These are phyloP conservation scores for Vickermania spadyakhi DNA, from an alignment of 208 protist genomes.

Conservation along the genomic window DNA sequence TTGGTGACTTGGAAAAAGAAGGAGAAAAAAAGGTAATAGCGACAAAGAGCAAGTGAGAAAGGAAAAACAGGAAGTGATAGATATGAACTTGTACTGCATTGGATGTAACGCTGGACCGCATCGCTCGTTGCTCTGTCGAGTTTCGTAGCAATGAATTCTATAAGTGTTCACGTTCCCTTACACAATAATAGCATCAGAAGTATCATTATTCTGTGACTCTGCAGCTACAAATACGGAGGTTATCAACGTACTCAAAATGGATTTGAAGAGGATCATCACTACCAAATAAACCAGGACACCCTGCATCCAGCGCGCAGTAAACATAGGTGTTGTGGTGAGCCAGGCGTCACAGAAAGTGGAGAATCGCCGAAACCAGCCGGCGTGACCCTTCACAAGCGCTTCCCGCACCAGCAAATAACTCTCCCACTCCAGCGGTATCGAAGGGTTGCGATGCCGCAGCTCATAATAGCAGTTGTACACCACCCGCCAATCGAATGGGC, in stretches of 20 bases:
- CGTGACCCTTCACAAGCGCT: slow-evolving; percentile 46
- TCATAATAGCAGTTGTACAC: slow-evolving; percentile 88
- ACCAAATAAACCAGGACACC: slow-evolving; percentile 40
- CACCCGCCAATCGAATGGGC: slow-evolving; percentile 83
- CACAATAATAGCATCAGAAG: not conserved
- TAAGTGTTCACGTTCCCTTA: too few species aligned
- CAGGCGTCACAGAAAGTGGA: slow-evolving; percentile 78
- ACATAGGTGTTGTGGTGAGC: slow-evolving; percentile 52
- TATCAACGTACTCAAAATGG: slow-evolving; percentile 17
- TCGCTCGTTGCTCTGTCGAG: too few species aligned
- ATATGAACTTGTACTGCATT: too few species aligned
- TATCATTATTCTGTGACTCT: not conserved
- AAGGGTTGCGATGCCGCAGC: slow-evolving; percentile 50
- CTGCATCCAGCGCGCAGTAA: slow-evolving; percentile 37
- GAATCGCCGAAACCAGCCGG: slow-evolving; percentile 50
- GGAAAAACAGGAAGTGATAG: too few species aligned
- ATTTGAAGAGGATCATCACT: slow-evolving; percentile 46
- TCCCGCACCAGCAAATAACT: slow-evolving; percentile 69
- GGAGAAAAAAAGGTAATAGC: not conserved
- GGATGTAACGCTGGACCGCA: too few species aligned
- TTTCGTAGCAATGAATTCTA: too few species aligned
- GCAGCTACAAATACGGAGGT: slow-evolving; percentile 29
- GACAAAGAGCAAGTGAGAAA: not conserved
- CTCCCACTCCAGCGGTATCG: slow-evolving; percentile 67
- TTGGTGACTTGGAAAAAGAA: not conserved